A percentile compares a stretch with the other conserved stretches of the same genome.
phyloP scores from a whole-genome alignment of 768 basidiomycete species.

The Wakefieldia striispora region DNA sequence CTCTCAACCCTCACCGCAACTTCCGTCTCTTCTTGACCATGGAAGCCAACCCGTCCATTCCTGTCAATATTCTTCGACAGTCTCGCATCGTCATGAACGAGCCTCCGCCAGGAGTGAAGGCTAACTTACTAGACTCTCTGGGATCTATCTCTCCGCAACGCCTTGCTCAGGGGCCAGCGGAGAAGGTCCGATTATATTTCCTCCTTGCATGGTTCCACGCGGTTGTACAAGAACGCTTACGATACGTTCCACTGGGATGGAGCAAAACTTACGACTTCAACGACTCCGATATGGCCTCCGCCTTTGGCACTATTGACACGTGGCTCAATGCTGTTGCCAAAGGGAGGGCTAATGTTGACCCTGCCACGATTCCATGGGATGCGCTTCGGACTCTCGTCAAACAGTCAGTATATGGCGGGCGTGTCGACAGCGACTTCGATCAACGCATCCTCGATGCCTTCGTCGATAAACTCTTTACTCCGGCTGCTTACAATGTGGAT shows the following conservation, averaged over 20 bases:
- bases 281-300: slow-evolving; percentile 95
- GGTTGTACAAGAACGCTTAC: slow-evolving; percentile 92
- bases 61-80: slow-evolving; percentile 94
- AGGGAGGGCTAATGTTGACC: slow-evolving; percentile 90
- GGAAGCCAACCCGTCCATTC: slow-evolving; percentile 94
- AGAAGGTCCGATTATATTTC: slow-evolving; percentile 93
- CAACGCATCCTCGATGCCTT: slow-evolving; percentile 91
- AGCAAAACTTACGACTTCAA: slow-evolving; percentile 98
- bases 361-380: slow-evolving; percentile 90
- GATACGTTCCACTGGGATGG: slow-evolving; percentile 96
- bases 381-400: slow-evolving; percentile 92
- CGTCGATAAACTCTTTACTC: slow-evolving; percentile 86
- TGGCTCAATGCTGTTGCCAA: slow-evolving; percentile 83
- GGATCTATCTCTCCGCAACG: slow-evolving; percentile 68
- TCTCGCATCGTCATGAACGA: slow-evolving; percentile 99
- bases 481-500: slow-evolving; percentile 87
- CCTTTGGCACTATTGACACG: slow-evolving; percentile 86
- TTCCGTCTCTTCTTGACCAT: slow-evolving; percentile 98
- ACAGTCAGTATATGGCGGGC: slow-evolving; percentile 93
- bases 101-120: slow-evolving; percentile 94
- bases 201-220: slow-evolving; percentile 99
- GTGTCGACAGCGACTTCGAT: slow-evolving; percentile 94
- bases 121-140: slow-evolving; percentile 90
- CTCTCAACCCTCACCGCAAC: slow-evolving; percentile 79
- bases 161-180: slow-evolving; percentile 82